These are phyloP conservation scores for Scenedesmus sp. DNA, from an alignment of 163 green algal genomes.

Conservation along the genomic window DNA sequence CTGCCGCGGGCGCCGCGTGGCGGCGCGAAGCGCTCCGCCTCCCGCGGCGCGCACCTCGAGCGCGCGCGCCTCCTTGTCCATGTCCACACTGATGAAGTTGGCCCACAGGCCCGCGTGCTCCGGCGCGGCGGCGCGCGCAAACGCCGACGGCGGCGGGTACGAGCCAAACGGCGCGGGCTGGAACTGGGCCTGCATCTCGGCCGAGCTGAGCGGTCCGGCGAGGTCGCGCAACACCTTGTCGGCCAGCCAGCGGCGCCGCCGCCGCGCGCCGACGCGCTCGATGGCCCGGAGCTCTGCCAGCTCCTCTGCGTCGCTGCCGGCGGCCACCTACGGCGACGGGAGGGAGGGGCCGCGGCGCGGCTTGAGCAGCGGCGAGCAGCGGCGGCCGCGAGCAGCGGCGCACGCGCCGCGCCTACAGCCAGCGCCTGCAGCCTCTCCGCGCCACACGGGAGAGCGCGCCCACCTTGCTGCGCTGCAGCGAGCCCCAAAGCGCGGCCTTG, in stretches of 20 bases:
- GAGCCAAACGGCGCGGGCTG: conserved; percentile 35
- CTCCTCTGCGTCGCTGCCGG: conserved; percentile 35
- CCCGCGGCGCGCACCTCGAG: conserved; percentile 49
- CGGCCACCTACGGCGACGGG: not conserved
- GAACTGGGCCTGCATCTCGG: conserved; percentile 50
- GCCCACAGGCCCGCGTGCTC: conserved; percentile 57
- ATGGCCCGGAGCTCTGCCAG: conserved; percentile 32
- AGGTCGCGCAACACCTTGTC: conserved; percentile 35
- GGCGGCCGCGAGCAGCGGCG: not conserved
- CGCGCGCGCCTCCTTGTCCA: conserved; percentile 56
- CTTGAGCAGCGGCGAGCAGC: not conserved
- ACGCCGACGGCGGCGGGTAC: conserved; percentile 38
- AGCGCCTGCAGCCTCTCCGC: not conserved
- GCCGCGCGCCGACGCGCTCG: conserved; percentile 21
- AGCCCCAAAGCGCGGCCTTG: conserved; percentile 39
- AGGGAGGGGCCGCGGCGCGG: not conserved
- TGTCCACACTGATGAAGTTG: conserved; percentile 60
- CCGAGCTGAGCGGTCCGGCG: conserved; percentile 37
- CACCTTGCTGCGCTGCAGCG: conserved; percentile 39
- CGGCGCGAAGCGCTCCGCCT: no score
- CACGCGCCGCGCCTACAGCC: not conserved
- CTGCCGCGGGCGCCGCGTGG: not conserved
- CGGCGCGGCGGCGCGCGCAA: conserved; percentile 40
- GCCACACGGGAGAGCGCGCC: not conserved
- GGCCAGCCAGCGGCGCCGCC: conserved; percentile 34